Percentiles rank a stretch among this genome's conserved stretches.
These are phyloP conservation scores for Erysimum cheiri DNA, from an alignment of 441 rosid species.

Conservation along the genomic window DNA sequence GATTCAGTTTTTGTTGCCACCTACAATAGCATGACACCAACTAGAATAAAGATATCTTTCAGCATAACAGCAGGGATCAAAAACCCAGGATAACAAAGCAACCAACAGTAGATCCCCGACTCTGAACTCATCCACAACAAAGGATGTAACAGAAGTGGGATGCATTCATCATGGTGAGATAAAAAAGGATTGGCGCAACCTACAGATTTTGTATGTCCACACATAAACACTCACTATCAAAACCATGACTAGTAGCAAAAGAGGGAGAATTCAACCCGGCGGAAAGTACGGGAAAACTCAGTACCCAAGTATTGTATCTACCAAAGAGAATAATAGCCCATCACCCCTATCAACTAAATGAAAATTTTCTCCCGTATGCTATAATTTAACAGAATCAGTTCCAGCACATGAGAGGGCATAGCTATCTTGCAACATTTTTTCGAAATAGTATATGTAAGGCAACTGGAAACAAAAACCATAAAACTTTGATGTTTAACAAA, in stretches of 20 bases:
- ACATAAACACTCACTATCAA: conserved; percentile 20
- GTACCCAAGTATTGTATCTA: conserved; percentile 14
- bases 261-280: conserved; percentile 1
- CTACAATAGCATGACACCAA: conserved; percentile 54
- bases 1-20: conserved; percentile 99
- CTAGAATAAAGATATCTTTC: conserved; percentile 28
- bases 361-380: conserved; percentile 4
- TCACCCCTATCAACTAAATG: conserved; percentile 20
- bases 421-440: not conserved
- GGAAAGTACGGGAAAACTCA: conserved; percentile 10
- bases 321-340: conserved; percentile 24
- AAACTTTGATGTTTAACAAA: not conserved
- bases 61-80: conserved; percentile 20
- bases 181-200: conserved; percentile 28
- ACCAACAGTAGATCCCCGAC: conserved; percentile 30
- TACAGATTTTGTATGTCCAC: conserved; percentile 26
- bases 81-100: conserved; percentile 23
- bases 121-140: conserved; percentile 22
- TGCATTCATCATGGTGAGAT: conserved; percentile 16
- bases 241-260: conserved; percentile 21
- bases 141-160: conserved; percentile 27
- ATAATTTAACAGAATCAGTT: conserved; percentile 23
- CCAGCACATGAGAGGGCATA: conserved; percentile 15
- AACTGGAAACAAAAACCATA: not conserved
- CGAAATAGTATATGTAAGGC: not conserved